A percentile compares a stretch with the other conserved stretches of the same genome.
phyloP scores from a whole-genome alignment of 2,329 filamentous ascomycete species.

The Ophiostoma pallidulum region DNA sequence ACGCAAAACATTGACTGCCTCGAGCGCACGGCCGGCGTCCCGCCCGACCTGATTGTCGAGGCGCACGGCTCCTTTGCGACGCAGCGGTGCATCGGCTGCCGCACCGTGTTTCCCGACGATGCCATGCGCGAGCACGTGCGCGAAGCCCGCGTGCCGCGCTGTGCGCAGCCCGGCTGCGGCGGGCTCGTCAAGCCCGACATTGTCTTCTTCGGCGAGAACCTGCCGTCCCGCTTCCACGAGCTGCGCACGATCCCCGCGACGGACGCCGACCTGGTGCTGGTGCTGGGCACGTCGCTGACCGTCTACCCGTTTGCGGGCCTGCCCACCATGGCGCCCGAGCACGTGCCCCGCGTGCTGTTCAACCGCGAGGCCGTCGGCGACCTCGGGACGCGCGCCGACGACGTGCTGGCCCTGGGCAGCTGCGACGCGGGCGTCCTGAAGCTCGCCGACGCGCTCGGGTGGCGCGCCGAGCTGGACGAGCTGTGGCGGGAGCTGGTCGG shows the following conservation, averaged over 20 bases:
- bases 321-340: slow-evolving; percentile 52
- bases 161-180: slow-evolving; percentile 47
- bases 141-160: slow-evolving; percentile 60
- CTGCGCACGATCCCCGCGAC: slow-evolving; percentile 41
- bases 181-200: slow-evolving; percentile 90
- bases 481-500: slow-evolving; percentile 64
- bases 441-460: slow-evolving; percentile 72
- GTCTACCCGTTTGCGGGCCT: slow-evolving; percentile 75
- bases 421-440: slow-evolving; percentile 75
- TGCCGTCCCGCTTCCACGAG: slow-evolving; percentile 54
- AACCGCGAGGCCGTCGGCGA: slow-evolving; percentile 78
- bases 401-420: slow-evolving; percentile 73
- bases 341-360: slow-evolving; percentile 69
- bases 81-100: slow-evolving; percentile 88
- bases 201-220: slow-evolving; percentile 72
- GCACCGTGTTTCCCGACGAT: slow-evolving; percentile 57
- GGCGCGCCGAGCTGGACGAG: slow-evolving; percentile 71
- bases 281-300: slow-evolving; percentile 19
- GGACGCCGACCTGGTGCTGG: slow-evolving; percentile 28
- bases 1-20: slow-evolving; percentile 98
- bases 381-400: slow-evolving; percentile 67
- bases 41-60: slow-evolving; percentile 72
- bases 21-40: slow-evolving; percentile 78
- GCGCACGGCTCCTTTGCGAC: slow-evolving; percentile 92
- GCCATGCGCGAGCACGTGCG: slow-evolving; percentile 65